phyloP scores from a whole-genome alignment of 768 basidiomycete genomes.

The Boletus subparvulus region DNA sequence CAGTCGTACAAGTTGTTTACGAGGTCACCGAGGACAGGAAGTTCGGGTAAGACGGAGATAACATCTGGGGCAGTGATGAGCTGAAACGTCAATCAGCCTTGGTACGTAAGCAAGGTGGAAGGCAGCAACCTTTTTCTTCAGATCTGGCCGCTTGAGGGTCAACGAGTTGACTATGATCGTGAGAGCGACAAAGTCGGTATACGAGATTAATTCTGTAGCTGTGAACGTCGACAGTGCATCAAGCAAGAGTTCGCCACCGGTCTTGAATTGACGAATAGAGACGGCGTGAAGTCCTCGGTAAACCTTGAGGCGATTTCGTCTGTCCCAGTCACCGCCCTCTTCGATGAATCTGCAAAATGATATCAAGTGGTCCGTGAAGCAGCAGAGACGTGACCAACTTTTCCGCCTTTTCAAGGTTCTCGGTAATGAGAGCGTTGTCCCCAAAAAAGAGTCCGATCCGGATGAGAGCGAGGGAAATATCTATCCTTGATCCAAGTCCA shows the following conservation, averaged over 20 bases:
- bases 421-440: constrained; percentile 68
- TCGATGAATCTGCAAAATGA: constrained; percentile 68
- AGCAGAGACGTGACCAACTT: constrained; percentile 50
- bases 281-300: constrained; percentile 85
- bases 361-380: background rate
- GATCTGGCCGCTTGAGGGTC: constrained; percentile 73
- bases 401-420: constrained; percentile 76
- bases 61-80: constrained; percentile 88
- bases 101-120: background rate
- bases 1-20: constrained; percentile 88
- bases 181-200: constrained; percentile 87
- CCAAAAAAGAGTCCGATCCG: constrained; percentile 90
- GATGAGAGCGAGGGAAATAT: constrained; percentile 85
- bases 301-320: constrained; percentile 94
- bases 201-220: constrained; percentile 82
- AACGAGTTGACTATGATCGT: constrained; percentile 80
- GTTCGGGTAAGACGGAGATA: constrained; percentile 75
- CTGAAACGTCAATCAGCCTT: constrained; percentile 39
- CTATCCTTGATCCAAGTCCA: constrained; percentile 89
- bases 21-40: constrained; percentile 79
- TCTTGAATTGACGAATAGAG: constrained; percentile 88
- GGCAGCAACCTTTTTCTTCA: constrained; percentile 80
- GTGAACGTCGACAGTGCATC: constrained; percentile 95
- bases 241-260: constrained; percentile 78
- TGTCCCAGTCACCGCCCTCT: constrained; percentile 97